These are phyloP conservation scores for Podospora appendiculata DNA, from an alignment of 495 filamentous ascomycete species.

Conservation along the genomic window DNA sequence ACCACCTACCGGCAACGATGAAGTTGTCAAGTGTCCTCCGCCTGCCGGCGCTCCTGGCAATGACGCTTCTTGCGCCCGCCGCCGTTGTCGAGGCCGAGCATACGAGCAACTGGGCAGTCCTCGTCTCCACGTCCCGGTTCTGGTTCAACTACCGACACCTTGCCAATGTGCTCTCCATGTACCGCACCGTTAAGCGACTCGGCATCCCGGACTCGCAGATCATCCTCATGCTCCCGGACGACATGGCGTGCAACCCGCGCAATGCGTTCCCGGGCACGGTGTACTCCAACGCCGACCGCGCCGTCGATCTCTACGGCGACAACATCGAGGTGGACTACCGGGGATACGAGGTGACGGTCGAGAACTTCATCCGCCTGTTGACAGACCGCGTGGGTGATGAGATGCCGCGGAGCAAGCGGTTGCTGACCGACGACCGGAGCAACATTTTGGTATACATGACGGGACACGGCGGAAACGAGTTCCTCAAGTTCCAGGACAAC, in stretches of 20 bases:
- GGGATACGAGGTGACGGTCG: conserved; percentile 96
- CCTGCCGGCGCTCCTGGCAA: conserved; percentile 34
- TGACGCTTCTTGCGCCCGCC: conserved; percentile 34
- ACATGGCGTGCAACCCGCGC: conserved; percentile 98
- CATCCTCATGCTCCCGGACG: conserved; percentile 97
- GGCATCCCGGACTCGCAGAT: conserved; percentile 98
- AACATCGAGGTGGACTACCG: conserved; percentile 99
- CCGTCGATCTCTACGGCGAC: conserved; percentile 92
- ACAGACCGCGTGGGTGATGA: conserved; percentile 90
- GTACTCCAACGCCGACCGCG: conserved; percentile 95
- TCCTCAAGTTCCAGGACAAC: conserved; percentile 95
- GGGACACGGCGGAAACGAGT: conserved; percentile 96
- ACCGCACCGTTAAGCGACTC: conserved; percentile 95
- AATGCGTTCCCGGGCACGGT: conserved; percentile 97
- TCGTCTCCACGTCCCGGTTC: conserved; percentile 96
- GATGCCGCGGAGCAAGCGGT: conserved; percentile 84
- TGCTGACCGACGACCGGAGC: conserved; percentile 86
- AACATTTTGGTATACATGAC: conserved; percentile 99
- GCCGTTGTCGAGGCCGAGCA: conserved; percentile 57
- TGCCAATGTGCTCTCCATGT: conserved; percentile 94
- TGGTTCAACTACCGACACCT: conserved; percentile 99
- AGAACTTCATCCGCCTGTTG: conserved; percentile 93
- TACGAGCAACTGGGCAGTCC: conserved; percentile 97
- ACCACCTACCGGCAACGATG: conserved; percentile 17
- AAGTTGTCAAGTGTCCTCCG: conserved; percentile 28